Evolutionary conservation across 148 eudicot species (phyloP), one percentile per base, ranked within the genome.

Genomic region (Amaranthus hypochondriacus): DNA sequence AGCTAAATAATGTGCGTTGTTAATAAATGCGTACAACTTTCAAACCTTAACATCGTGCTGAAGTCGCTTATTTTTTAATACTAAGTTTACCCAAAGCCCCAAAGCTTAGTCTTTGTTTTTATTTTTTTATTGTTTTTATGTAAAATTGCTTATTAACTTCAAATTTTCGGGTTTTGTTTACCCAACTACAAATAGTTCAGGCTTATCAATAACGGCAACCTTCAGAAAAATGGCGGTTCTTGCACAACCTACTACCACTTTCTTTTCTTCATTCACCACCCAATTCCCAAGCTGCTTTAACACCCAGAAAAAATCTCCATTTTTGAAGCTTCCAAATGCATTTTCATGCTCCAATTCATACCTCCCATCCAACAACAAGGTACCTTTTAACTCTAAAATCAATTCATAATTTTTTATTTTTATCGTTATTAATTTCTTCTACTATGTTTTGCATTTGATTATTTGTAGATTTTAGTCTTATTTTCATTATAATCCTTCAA

Each of bases 301-400:
- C 7, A 0, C 56, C 12, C 55, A 3, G 39, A 28, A 28, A 51
- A 79, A 74, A 62, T 14, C 48, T 5, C 69, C 54, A 9, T 63
- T 50, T 0, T 18, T 9, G 6, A 49, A 47, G 2, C 14, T 63
- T 15, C 60, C 18, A 9, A 55, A 44, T 10, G 48, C 14, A n/a
- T 3, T 69, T 74, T 62, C 70, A 7, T 79, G 81, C 70, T 48
- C 81, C 58, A 74, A 69, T 74, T 79, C 74, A 47, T 46, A 47
- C 76, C 2, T 59, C 49, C 69, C 71, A 48, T 6, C 77, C 18
- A 62, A 42, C 78, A 79, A 79, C 78, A 79, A 79, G 81, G 81
- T 72, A 58, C n/a, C 59, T 6, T 43, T 7, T 57, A 2, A 14
- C 50, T 4, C 69, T 66, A 1, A 47, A 66, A 3, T 14, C 4